These are phyloP conservation scores for Desmodesmus armatus DNA, from an alignment of 139 green algal genomes.

Conservation along the genomic window DNA sequence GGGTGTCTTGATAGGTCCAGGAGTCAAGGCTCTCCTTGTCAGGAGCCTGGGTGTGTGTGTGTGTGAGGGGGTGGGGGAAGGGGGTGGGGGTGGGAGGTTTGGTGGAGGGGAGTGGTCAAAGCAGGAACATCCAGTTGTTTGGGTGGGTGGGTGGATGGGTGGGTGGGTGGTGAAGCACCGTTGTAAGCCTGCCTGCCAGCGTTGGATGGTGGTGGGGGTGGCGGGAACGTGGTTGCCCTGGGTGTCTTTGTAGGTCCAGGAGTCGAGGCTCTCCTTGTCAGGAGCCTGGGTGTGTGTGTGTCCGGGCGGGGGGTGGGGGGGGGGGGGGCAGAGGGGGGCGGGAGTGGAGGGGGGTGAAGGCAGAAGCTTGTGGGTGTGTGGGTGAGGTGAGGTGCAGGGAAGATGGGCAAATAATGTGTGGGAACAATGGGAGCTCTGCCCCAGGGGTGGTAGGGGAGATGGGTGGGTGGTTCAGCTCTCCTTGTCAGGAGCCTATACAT, in stretches of 20 bases:
- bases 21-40: conserved; percentile 22
- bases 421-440: not conserved
- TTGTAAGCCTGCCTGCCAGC: conserved; percentile 30
- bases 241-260: conserved; percentile 37
- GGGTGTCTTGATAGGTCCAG: conserved; percentile 31
- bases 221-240: conserved; percentile 25
- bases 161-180: conserved; percentile 17
- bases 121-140: too few species aligned
- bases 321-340: not conserved
- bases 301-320: not conserved
- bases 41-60: too few species aligned
- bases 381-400: too few species aligned
- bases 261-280: conserved; percentile 11
- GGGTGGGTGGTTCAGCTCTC: not conserved
- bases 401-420: not conserved
- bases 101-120: too few species aligned
- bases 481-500: too few species aligned
- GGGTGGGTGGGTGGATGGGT: not conserved
- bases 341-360: not conserved
- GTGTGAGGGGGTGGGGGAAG: too few species aligned
- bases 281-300: not conserved
- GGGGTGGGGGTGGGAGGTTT: too few species aligned
- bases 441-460: not conserved
- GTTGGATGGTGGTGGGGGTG: not conserved
- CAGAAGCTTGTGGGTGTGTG: not conserved